Base-by-base conservation (phyloP, 768 basidiomycete species). In the Lanmaoa rubissima region DNA sequence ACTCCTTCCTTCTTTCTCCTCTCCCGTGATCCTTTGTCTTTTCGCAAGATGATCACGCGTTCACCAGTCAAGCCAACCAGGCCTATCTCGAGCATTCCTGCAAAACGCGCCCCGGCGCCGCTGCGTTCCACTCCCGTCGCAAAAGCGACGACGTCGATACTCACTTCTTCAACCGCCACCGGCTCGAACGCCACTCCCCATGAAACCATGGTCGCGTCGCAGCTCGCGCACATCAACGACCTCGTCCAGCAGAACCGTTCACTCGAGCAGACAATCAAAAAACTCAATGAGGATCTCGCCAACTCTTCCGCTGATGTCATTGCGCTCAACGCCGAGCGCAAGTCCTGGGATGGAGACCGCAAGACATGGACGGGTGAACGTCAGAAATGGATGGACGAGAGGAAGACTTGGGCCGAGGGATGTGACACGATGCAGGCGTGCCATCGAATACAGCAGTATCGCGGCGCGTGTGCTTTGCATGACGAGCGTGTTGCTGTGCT, bases 151-250 rank as follows among this genome's bases (percentile, higher is more conserved):
- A 58, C 67, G 2, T 69, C 67, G 5, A 61, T 69, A 38, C 61
- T 67, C 10, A 65, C 69, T 1, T 71, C 69, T 2, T 47, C 65
- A 9, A 69, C 69, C 1, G 65, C 65, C 39, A 71, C 69, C 3
- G 69, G 69, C 13, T 69, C 69, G 34, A 69, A 58, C 9, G 42
- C 69, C 43, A 69, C 71, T 52, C 78, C 71, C 36, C 69, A 69
- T 41, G 76, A 75, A 32, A 78, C 83, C 24, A 76, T 88, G 63
- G 82, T 82, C 59, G 76, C 82, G 26, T 79, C 84, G 5, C 82
- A 86, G 67, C 84, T 84, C 57, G 71, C 78, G 3, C 88, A 90
- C 67, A 88, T 92, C 48, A 80, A 86, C 48, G 87, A 91, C 42
- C 81, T 92, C 51, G 86, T 89, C 3, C 81, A 86, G 60, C 78